Percentiles rank a stretch among this genome's conserved stretches.
These are phyloP conservation scores for Lasiosphaeria ovina DNA, from an alignment of 495 filamentous ascomycete genomes.

Conservation along the genomic window DNA sequence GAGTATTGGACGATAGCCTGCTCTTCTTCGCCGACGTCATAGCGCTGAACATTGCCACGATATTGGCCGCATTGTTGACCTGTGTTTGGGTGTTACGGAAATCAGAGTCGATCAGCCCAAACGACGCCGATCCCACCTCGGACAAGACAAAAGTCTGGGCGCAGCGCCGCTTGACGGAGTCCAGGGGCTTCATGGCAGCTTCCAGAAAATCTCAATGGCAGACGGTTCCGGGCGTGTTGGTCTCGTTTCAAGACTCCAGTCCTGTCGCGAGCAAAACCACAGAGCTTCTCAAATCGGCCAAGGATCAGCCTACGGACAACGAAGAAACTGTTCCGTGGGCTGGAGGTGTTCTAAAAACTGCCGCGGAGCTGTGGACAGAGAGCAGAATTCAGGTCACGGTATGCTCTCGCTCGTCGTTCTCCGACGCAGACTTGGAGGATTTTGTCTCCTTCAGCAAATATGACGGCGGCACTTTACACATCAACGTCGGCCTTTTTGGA, in stretches of 20 bases:
- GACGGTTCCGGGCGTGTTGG: slow-evolving; percentile 1
- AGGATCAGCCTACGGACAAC: not conserved
- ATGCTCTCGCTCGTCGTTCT: slow-evolving; percentile 9
- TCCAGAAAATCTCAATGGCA: slow-evolving; percentile 1
- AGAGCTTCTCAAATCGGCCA: slow-evolving; percentile 7
- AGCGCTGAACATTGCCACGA: slow-evolving; percentile 16
- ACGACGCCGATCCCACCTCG: not conserved
- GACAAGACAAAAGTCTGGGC: slow-evolving; percentile 4
- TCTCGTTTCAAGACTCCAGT: not conserved
- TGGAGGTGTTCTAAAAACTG: slow-evolving; percentile 6
- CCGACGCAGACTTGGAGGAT: slow-evolving; percentile 11
- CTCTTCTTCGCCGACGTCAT: slow-evolving; percentile 21
- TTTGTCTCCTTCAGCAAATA: slow-evolving; percentile 13
- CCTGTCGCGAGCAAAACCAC: slow-evolving; percentile 3
- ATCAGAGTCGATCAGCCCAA: not conserved
- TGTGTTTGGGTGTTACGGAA: slow-evolving; percentile 22
- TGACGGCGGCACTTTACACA: slow-evolving; percentile 4
- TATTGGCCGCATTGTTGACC: slow-evolving; percentile 19
- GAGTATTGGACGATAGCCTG: not conserved
- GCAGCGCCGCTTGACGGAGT: slow-evolving; percentile 1
- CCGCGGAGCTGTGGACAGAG: slow-evolving; percentile 13
- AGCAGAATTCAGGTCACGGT: slow-evolving; percentile 12
- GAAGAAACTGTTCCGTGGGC: slow-evolving; percentile 3
- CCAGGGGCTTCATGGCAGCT: not conserved
- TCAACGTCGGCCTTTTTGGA: slow-evolving; percentile 11